These are phyloP conservation scores for Stagonosporopsis chrysanthemi DNA, from an alignment of 2,329 filamentous ascomycete species.

Conservation along the genomic window DNA sequence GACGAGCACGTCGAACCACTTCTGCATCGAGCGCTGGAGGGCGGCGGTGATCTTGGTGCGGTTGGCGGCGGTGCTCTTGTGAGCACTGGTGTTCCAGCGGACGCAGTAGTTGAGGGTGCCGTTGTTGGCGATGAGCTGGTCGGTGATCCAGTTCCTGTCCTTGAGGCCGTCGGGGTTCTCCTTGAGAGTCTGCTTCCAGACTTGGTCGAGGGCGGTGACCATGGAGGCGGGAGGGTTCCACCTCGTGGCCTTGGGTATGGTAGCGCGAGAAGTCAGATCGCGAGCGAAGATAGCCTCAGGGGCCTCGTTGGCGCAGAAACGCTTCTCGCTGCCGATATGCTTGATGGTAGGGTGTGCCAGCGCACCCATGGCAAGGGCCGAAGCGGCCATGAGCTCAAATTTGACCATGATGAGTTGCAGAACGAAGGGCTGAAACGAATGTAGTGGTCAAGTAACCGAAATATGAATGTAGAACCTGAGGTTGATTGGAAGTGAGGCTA, in stretches of 20 bases:
- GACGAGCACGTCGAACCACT: conserved; percentile 56
- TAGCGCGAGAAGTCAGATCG: conserved; percentile 23
- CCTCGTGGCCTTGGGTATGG: conserved; percentile 29
- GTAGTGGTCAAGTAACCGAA: conserved; percentile 1
- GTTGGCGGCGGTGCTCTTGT: conserved; percentile 49
- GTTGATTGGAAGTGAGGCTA: not conserved
- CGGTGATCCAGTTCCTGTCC: conserved; percentile 43
- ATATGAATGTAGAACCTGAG: not conserved
- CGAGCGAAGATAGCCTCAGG: conserved; percentile 23
- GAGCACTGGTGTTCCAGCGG: conserved; percentile 53
- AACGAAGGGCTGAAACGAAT: conserved; percentile 15
- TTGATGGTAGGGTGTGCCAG: conserved; percentile 37
- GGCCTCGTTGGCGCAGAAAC: conserved; percentile 28
- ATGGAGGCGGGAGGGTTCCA: conserved; percentile 36
- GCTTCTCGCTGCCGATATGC: conserved; percentile 30
- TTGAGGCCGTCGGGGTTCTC: conserved; percentile 33
- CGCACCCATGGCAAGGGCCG: conserved; percentile 26
- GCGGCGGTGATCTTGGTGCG: conserved; percentile 49
- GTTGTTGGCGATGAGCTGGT: conserved; percentile 39
- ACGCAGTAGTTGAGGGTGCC: conserved; percentile 54
- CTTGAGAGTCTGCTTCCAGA: conserved; percentile 35
- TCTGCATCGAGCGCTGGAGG: conserved; percentile 48
- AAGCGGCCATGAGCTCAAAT: conserved; percentile 25
- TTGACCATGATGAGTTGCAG: conserved; percentile 26
- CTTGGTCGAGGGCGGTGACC: conserved; percentile 34